Percentiles rank a stretch among this genome's conserved stretches.
phyloP scores from a whole-genome alignment of 345 rosid genomes.

The Eucalyptus sideroxylon region DNA sequence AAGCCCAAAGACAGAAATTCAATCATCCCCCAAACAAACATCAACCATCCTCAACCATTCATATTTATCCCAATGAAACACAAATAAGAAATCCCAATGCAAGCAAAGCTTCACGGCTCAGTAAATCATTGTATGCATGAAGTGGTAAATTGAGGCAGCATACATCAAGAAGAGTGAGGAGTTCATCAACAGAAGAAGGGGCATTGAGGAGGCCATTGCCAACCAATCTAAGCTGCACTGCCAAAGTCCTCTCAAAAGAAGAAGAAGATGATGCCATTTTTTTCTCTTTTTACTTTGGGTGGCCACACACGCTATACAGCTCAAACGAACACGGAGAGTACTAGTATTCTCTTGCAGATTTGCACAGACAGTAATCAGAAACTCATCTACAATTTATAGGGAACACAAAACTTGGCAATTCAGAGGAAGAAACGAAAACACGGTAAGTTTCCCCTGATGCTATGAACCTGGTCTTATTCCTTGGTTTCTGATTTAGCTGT shows the following conservation, averaged over 20 bases:
- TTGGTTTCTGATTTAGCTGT: background rate
- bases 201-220: constrained; percentile 42
- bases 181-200: constrained; percentile 34
- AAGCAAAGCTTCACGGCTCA: background rate
- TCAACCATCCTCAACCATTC: background rate
- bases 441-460: background rate
- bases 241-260: constrained; percentile 1
- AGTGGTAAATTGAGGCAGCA: background rate
- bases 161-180: constrained; percentile 52
- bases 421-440: background rate
- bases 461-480: background rate
- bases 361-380: background rate
- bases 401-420: background rate
- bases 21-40: background rate
- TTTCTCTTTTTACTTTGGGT: background rate
- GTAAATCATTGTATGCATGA: no score
- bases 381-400: background rate
- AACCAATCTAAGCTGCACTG: constrained; percentile 35
- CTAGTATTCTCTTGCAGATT: background rate
- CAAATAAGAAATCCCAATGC: background rate
- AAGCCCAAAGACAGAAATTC: background rate
- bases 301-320: background rate
- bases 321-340: constrained; percentile 16
- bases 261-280: constrained; percentile 32
- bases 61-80: background rate